phyloP scores from a whole-genome alignment of 495 filamentous ascomycete species.

The Zalerion maritima region DNA sequence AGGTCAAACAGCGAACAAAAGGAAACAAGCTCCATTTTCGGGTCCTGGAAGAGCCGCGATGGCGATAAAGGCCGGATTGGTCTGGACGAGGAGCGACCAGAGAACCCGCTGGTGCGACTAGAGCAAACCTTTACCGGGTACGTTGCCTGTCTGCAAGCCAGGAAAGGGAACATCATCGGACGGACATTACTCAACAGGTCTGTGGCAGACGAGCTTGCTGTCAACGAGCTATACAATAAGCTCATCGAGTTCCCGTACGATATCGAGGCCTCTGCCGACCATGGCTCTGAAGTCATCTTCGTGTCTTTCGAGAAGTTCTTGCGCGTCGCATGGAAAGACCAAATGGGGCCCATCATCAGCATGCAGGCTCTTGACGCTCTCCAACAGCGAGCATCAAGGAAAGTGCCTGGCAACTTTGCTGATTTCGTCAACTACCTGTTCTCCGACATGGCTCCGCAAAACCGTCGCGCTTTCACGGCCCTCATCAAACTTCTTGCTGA shows the following conservation, averaged over 20 bases:
- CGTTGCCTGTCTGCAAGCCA: constrained; percentile 61
- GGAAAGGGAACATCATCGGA: constrained; percentile 76
- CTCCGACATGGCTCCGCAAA: constrained; percentile 76
- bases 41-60: constrained; percentile 32
- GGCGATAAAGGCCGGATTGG: constrained; percentile 23
- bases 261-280: constrained; percentile 56
- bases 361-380: constrained; percentile 48
- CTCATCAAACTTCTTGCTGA: constrained; percentile 78
- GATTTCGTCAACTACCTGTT: constrained; percentile 68
- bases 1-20: constrained; percentile 31
- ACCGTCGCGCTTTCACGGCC: constrained; percentile 71
- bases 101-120: constrained; percentile 48
- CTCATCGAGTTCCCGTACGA: constrained; percentile 69
- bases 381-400: constrained; percentile 58
- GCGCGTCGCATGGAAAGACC: constrained; percentile 71
- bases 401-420: constrained; percentile 67
- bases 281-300: constrained; percentile 78
- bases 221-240: constrained; percentile 86
- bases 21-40: constrained; percentile 25
- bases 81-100: constrained; percentile 30
- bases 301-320: constrained; percentile 91
- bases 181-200: constrained; percentile 55
- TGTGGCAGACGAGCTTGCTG: constrained; percentile 56
- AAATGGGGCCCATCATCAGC: constrained; percentile 71
- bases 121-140: constrained; percentile 83